phyloP scores from a whole-genome alignment of 345 rosid species.

The Syzygium aqueum region DNA sequence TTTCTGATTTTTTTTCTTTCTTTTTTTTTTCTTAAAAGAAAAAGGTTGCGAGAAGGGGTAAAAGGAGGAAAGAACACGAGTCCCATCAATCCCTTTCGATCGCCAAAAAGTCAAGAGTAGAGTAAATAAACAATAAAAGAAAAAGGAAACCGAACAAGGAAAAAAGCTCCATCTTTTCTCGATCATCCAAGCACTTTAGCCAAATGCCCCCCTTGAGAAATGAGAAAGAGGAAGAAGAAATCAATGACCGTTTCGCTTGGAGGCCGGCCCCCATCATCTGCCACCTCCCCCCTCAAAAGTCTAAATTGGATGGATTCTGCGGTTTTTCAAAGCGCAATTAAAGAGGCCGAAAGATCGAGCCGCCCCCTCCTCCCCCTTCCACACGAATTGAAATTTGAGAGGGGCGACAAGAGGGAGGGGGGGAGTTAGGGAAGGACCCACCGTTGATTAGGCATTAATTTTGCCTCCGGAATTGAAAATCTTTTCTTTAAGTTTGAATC shows the following conservation, averaged over 20 bases:
- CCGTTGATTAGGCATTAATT: conserved; percentile 9
- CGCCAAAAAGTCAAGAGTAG: not conserved
- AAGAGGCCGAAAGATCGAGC: not conserved
- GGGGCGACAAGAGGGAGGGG: not conserved
- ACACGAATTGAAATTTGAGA: not conserved
- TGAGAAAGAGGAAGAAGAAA: not conserved
- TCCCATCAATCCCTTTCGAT: not conserved
- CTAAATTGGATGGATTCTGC: conserved; percentile 13
- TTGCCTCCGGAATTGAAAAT: not conserved
- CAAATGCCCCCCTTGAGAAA: not conserved
- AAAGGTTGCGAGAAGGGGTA: not conserved
- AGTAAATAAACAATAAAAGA: not conserved
- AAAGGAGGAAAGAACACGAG: not conserved
- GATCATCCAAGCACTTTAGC: not conserved
- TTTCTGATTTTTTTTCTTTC: not conserved
- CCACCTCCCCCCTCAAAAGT: conserved; percentile 13
- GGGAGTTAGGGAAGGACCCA: not conserved
- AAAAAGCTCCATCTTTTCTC: not conserved
- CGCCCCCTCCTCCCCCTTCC: not conserved
- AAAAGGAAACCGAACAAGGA: not conserved
- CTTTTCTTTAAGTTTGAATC: not conserved
- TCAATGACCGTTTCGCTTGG: not conserved
- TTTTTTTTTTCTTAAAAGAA: not conserved
- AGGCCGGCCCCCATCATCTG: not conserved
- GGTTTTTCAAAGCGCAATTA: not conserved